phyloP scores from a whole-genome alignment of 148 eudicot genomes.

The Arctostaphylos glauca region DNA sequence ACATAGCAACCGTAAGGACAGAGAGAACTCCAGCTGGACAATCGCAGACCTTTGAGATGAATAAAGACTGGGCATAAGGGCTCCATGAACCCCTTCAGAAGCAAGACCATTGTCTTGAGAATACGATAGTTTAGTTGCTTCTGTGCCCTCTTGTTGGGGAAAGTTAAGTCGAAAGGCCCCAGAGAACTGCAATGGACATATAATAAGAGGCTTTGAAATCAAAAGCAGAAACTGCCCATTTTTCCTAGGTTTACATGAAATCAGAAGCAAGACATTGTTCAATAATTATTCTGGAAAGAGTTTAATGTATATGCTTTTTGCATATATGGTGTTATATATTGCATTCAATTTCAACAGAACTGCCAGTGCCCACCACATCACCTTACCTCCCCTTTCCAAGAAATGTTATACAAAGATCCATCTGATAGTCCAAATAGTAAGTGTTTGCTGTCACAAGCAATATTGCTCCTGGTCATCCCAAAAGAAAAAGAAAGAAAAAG shows the following conservation, averaged over 20 bases:
- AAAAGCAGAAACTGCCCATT: not conserved
- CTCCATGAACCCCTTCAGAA: conserved; percentile 40
- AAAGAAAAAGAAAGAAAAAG: conserved; percentile 30
- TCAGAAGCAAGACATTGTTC: conserved; percentile 7
- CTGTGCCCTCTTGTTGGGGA: conserved; percentile 36
- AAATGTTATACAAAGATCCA: conserved; percentile 83
- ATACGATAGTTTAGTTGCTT: conserved; percentile 29
- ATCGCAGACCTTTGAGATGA: conserved; percentile 45
- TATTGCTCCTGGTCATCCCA: conserved; percentile 67
- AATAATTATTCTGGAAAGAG: not conserved
- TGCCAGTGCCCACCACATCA: conserved; percentile 2
- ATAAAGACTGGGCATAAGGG: conserved; percentile 28
- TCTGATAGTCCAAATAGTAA: conserved; percentile 72
- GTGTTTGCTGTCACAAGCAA: conserved; percentile 80
- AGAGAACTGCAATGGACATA: conserved; percentile 61
- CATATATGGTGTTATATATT: not conserved
- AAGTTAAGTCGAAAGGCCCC: conserved; percentile 66
- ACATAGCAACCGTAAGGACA: conserved; percentile 51
- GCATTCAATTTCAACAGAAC: conserved; percentile 8
- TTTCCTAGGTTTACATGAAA: not conserved
- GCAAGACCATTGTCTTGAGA: conserved; percentile 56
- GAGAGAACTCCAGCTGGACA: conserved; percentile 61
- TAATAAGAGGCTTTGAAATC: conserved; percentile 8
- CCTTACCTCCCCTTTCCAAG: conserved; percentile 99
- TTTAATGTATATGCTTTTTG: not conserved